Conservation (phyloP, 2,329 filamentous ascomycete genomes). For the Fusarium penzigii region DNA sequence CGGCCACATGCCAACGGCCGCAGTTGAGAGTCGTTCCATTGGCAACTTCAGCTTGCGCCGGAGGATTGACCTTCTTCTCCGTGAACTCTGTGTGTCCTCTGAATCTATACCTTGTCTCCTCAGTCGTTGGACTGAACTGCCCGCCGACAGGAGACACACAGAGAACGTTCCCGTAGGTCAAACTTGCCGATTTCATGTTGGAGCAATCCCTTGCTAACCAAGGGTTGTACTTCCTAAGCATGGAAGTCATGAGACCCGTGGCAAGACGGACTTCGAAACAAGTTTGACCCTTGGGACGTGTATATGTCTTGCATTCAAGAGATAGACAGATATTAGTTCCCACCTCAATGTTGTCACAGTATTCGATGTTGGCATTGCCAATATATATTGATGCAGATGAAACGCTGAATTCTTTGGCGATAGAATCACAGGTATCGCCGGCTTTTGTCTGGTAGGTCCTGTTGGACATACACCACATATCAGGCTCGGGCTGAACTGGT, state of each 20-base stretch:
- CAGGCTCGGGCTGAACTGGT: too few species aligned
- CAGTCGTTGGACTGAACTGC: not conserved
- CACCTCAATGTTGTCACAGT: too few species aligned
- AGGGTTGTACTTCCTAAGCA: not conserved
- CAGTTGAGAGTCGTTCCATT: not conserved
- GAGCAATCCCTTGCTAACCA: not conserved
- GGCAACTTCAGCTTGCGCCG: not conserved
- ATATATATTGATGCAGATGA: too few species aligned
- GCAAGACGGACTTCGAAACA: too few species aligned
- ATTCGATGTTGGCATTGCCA: too few species aligned
- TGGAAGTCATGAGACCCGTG: not conserved
- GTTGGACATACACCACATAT: too few species aligned
- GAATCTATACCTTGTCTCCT: not conserved
- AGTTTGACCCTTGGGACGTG: too few species aligned
- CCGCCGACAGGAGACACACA: slow-evolving; percentile 1
- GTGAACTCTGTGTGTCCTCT: not conserved
- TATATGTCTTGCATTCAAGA: too few species aligned
- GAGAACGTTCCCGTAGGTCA: not conserved
- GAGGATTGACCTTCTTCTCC: not conserved
- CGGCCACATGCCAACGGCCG: slow-evolving; percentile 1
- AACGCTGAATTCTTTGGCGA: too few species aligned
- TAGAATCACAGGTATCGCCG: too few species aligned
- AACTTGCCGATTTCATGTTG: slow-evolving; percentile 2
- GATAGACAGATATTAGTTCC: too few species aligned
- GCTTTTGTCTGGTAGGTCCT: too few species aligned